phyloP scores from a whole-genome alignment of 768 basidiomycete genomes.

The Melanogaster broomeanus region DNA sequence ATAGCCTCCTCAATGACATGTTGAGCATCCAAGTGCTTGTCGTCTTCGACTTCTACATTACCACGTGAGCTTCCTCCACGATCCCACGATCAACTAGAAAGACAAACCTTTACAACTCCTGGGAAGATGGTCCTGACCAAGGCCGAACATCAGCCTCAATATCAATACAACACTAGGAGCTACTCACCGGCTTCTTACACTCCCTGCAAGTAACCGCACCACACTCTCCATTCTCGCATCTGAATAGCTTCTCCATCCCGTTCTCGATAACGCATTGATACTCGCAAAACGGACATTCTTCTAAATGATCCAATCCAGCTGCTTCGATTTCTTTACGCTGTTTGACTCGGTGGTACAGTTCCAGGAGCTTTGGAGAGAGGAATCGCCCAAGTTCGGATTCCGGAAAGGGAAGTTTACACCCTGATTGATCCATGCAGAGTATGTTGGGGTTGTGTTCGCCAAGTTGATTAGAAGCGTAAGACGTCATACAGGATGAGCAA shows the following conservation, averaged over 20 bases:
- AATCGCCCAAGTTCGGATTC: slow-evolving; percentile 68
- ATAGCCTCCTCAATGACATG: slow-evolving; percentile 92
- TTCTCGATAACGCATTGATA: slow-evolving; percentile 82
- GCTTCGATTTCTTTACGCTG: slow-evolving; percentile 79
- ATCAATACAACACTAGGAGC: not conserved
- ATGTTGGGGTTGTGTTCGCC: slow-evolving; percentile 63
- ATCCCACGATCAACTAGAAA: not conserved
- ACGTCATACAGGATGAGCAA: slow-evolving; percentile 69
- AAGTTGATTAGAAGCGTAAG: slow-evolving; percentile 68
- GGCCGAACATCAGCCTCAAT: not conserved
- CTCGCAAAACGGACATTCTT: slow-evolving; percentile 91
- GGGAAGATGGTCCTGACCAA: slow-evolving; percentile 71
- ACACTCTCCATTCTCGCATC: slow-evolving; percentile 65
- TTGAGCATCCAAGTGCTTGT: slow-evolving; percentile 69
- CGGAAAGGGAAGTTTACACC: slow-evolving; percentile 68
- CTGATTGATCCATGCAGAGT: slow-evolving; percentile 81
- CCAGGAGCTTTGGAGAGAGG: slow-evolving; percentile 64
- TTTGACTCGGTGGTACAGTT: slow-evolving; percentile 71
- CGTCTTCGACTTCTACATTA: slow-evolving; percentile 67
- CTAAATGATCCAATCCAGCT: slow-evolving; percentile 76
- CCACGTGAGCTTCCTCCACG: not conserved
- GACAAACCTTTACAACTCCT: slow-evolving; percentile 72
- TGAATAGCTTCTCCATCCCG: slow-evolving; percentile 58
- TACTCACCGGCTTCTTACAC: slow-evolving; percentile 72
- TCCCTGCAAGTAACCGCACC: slow-evolving; percentile 73